phyloP scores from a whole-genome alignment of 2,329 filamentous ascomycete genomes.

The Talaromyces sp. region DNA sequence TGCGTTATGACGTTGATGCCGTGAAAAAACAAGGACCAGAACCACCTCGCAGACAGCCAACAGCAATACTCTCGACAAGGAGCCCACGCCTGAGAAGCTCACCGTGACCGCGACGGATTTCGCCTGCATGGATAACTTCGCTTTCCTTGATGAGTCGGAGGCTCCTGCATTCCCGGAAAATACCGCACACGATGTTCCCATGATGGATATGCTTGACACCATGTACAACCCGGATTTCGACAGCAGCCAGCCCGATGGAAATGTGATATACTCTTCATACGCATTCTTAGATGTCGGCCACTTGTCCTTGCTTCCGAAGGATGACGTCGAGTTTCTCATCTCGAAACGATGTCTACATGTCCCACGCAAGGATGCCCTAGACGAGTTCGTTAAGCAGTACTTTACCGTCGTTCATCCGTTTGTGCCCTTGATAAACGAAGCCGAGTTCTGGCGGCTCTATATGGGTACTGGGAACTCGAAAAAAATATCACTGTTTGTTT shows the following conservation, averaged over 20 bases:
- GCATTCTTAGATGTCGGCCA: constrained; percentile 18
- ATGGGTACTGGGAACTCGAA: neutral
- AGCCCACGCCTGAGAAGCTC: neutral
- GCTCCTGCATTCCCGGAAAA: neutral
- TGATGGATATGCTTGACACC: neutral
- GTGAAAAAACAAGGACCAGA: neutral
- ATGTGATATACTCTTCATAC: constrained; percentile 5
- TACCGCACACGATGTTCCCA: neutral
- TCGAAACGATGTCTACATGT: constrained; percentile 45
- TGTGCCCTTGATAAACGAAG: constrained; percentile 32
- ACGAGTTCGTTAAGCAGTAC: constrained; percentile 43
- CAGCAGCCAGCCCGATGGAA: neutral
- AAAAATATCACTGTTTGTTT: constrained; percentile 25
- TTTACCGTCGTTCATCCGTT: constrained; percentile 27
- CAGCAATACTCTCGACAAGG: neutral
- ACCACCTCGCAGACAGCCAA: neutral
- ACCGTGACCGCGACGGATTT: neutral
- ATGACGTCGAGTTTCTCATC: constrained; percentile 46
- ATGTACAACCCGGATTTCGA: neutral
- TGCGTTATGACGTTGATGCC: neutral
- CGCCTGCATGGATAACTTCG: neutral
- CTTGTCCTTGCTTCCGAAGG: constrained; percentile 23
- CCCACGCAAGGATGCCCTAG: constrained; percentile 37
- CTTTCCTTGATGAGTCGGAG: neutral
- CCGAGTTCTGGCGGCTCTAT: constrained; percentile 39